These are phyloP conservation scores for Dendrothele bispora DNA, from an alignment of 768 basidiomycete genomes.

Conservation along the genomic window DNA sequence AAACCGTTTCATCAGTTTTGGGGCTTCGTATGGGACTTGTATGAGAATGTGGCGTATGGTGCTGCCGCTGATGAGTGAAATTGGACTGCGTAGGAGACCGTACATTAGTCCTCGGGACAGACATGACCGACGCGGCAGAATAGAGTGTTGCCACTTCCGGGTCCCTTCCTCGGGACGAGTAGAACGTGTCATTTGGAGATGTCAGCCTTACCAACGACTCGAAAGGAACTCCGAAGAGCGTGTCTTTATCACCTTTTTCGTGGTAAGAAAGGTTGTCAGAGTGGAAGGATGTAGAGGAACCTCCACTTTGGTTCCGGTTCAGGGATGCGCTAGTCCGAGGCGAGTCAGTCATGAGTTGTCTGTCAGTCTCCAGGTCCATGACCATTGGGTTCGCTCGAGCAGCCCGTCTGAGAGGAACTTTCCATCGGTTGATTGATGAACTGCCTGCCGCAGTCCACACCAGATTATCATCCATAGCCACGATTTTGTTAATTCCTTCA, in stretches of 20 bases:
- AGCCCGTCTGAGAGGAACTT: constrained; percentile 53
- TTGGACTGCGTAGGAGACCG: constrained; percentile 36
- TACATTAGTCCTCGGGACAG: constrained; percentile 48
- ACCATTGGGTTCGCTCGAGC: constrained; percentile 21
- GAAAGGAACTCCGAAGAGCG: constrained; percentile 65
- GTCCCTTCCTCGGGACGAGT: constrained; percentile 51
- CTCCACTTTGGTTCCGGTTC: background rate
- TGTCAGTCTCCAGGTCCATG: constrained; percentile 1
- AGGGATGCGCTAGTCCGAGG: background rate
- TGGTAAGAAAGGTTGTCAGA: constrained; percentile 28
- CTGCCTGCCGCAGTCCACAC: constrained; percentile 90
- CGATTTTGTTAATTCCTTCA: constrained; percentile 82
- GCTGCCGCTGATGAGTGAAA: constrained; percentile 27
- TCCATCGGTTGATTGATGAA: constrained; percentile 83
- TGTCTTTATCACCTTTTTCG: constrained; percentile 31
- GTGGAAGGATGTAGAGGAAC: constrained; percentile 22
- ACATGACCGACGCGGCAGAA: constrained; percentile 80
- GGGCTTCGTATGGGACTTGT: constrained; percentile 32
- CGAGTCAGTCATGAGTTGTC: background rate
- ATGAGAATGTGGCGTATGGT: constrained; percentile 17
- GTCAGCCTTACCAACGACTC: constrained; percentile 68
- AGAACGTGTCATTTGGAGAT: constrained; percentile 65
- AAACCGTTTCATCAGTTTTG: constrained; percentile 33
- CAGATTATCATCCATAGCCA: constrained; percentile 77
- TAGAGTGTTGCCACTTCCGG: constrained; percentile 84